Base-by-base conservation (phyloP, 2,329 filamentous ascomycete species). In the Cordyceps fumosorosea region DNA sequence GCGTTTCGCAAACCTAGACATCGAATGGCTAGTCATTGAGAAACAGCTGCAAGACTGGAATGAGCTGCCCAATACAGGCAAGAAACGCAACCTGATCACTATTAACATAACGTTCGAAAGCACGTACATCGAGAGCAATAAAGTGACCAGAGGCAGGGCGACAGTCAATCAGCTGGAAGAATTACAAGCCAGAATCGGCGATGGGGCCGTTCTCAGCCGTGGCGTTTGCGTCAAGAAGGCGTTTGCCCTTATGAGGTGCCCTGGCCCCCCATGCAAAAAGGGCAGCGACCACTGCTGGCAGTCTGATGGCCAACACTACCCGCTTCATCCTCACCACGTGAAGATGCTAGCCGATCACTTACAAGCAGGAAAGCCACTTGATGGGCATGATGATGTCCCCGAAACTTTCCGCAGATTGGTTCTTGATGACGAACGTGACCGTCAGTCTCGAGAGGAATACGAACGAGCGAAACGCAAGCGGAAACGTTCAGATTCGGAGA, bases 261-360 rank as follows among this genome's bases (percentile, higher is more conserved):
- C 58, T 34, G 24, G 52, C 32, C 55, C 29, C n/a, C 47, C 47
- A 29, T 65, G 51, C 60, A 64, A 34, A 62, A 62, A 60, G 40
- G 59, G 62, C 37, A 58, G 56, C n/a, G 58, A 63, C 45, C 51
- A 65, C 56, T 65, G 50, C 50, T 65, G 50, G 64, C 42, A 53
- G 40, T 29, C 62, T 10, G 20, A 63, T 42, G 55, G 62, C 1
- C 20, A 59, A 56, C 58, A 63, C 58, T 60, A 53, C 16, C 62
- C 42, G 37, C 62, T 86, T 86, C 72, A 86, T 56, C 64, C 52
- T 32, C 56, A 65, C 47, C 53, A 65, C 34, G 53, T 65, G 22
- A 65, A 54, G 56, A 65, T 65, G 52, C 63, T 65, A 18, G 56
- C 64, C 53, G 64, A 65, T 62, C 53, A 65, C 44, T 54, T 65